A percentile compares a stretch with the other conserved stretches of the same genome.
Conservation (phyloP, 1,284 basidiomycete genomes). For the Naganishia sp. region DNA sequence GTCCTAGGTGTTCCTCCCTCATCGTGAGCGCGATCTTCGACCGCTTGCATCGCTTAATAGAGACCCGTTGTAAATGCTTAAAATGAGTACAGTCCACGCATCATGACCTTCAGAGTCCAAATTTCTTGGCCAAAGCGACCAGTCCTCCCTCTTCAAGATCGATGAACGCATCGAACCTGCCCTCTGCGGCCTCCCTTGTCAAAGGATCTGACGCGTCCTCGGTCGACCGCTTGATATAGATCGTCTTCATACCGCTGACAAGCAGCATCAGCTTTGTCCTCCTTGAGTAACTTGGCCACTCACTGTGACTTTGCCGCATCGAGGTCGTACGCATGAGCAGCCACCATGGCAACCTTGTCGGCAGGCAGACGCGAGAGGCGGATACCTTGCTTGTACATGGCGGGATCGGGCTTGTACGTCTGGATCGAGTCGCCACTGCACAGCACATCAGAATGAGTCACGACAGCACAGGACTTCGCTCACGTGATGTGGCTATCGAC, state of each 20-base stretch:
- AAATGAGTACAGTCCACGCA: too few relatives aligned
- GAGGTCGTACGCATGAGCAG: constrained; percentile 46
- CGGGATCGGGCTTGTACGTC: constrained; percentile 46
- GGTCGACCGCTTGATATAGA: constrained; percentile 46
- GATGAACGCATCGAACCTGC: constrained; percentile 38
- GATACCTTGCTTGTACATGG: constrained; percentile 44
- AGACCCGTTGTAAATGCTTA: background rate
- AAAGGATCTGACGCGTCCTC: constrained; percentile 40
- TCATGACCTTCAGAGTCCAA: constrained; percentile 1
- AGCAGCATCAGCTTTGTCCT: background rate
- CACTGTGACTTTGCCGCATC: constrained; percentile 43
- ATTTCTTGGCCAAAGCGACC: constrained; percentile 34
- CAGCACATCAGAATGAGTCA: too few relatives aligned
- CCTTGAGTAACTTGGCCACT: constrained; percentile 14
- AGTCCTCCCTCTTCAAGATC: constrained; percentile 37
- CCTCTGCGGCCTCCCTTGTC: constrained; percentile 27
- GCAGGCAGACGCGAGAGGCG: constrained; percentile 37
- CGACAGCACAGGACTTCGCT: background rate
- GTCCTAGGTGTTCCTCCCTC: constrained; percentile 15
- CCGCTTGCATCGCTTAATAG: background rate
- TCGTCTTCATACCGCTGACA: constrained; percentile 44
- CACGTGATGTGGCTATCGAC: constrained; percentile 39
- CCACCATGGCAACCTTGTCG: constrained; percentile 45
- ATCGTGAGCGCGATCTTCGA: background rate
- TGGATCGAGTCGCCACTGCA: constrained; percentile 34